Evolutionary conservation across 345 rosid species (phyloP), one percentile per base, ranked within the genome.

Genomic region (Camelina hispida): DNA sequence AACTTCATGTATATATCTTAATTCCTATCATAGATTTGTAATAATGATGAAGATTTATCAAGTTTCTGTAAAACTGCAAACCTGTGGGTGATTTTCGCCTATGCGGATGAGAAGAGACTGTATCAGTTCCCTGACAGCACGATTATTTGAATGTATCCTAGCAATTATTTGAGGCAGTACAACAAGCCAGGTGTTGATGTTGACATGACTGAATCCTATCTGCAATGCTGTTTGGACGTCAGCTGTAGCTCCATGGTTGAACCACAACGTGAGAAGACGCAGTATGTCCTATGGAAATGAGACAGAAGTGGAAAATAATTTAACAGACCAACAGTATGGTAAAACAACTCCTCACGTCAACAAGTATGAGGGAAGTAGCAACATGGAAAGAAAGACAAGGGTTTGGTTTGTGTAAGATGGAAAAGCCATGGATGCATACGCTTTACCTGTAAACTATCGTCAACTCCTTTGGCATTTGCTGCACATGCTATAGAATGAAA

Each of bases 81-180:
- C 99, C 99, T 95, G 99, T 56, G 99, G 99, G 85, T 95, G 99
- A 64, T 59, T 83, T 84, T 86, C 93, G 37, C 99, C 99, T 78
- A 95, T 95, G 79, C 98, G 90, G 77, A 95, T 91, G 79, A 95
- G 80, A 78, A 95, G 98, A 25, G 94, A 86, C 75, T 92, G 99
- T 80, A 95, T 92, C 65, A 95, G 84, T 81, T 89, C 96, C 79
- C 99, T 87, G 68, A 95, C 96, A 67, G 98, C 93, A 77, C 79
- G 91, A 78, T 87, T 92, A 80, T 95, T 95, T 66, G 98, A 95
- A 84, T 95, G 99, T 75, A 95, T 95, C 84, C 99, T 87, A 78
- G 99, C 99, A 79, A 95, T 95, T 84, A 95, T 95, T 84, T 95
- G 99, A 18, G 99, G 99, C 72, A 95, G 82, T 78, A 95, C 97